Conservation (phyloP, 305 asterid species). For the Fraxinus xanthoxyloides region DNA sequence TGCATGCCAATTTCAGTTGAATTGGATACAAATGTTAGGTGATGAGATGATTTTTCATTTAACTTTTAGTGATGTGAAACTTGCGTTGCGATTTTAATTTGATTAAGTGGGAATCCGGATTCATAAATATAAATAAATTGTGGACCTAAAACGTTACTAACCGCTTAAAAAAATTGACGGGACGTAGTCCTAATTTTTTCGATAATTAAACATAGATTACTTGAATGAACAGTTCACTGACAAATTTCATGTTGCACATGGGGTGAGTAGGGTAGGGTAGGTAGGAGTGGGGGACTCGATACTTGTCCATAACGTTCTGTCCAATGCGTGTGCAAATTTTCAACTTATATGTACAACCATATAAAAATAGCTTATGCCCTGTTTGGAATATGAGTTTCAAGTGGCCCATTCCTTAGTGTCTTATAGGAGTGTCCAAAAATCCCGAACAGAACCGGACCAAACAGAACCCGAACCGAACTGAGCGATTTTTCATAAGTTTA, state of each 20-base stretch:
- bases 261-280: neutral
- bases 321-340: neutral
- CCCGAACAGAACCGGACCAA: no score
- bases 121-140: neutral
- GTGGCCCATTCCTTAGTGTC: neutral
- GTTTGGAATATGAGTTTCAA: neutral
- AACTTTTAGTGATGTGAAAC: no score
- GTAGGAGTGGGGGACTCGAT: neutral
- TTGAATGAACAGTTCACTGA: neutral
- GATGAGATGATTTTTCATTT: no score
- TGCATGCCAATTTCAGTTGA: neutral
- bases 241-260: neutral
- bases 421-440: no score
- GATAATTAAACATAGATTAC: neutral
- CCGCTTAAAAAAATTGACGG: neutral
- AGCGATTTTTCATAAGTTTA: no score
- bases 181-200: neutral
- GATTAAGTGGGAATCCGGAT: neutral
- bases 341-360: neutral
- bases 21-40: no score
- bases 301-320: constrained; percentile 4
- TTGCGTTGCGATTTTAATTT: no score
- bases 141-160: neutral
- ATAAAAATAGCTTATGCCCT: neutral
- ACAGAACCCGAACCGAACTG: no score